Evolutionary conservation across 148 eudicot species (phyloP), one percentile per base, ranked within the genome.

Genomic region (Amaranthus hypochondriacus): DNA sequence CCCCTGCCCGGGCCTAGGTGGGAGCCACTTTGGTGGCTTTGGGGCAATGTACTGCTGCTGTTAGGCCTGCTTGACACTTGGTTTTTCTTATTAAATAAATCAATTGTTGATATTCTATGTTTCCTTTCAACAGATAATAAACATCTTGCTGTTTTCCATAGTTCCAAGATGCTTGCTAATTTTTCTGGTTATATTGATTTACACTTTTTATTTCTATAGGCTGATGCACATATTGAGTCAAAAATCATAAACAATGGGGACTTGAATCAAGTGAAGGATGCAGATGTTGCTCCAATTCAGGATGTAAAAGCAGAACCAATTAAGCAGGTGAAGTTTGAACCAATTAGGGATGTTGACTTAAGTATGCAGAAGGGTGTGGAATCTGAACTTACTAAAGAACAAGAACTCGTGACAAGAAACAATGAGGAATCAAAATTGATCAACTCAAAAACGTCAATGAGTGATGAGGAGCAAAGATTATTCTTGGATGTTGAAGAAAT

Each of bases 401-500:
- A 59, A 67, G 84, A 85, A 78, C 43, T 77, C 6, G 48, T 56
- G 13, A 67, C 69, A 9, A 68, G 66, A 71, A 71, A 56, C 43
- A 13, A 53, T 73, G 59, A 61, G 11, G 75, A 72, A 58, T 55
- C 61, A 63, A 87, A 71, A 80, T 75, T 75, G 43, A 73, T 58
- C 4, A 85, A 80, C 76, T 72, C 87, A 14, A 76, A 71, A 72
- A 78, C 62, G 21, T 56, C 71, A 54, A 61, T 82, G 57, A 84
- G 74, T 61, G 59, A 64, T 61, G 86, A 87, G 54, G 87, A 85
- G 47, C 79, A 79, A 73, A 86, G 83, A 80, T 76, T 91, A 56
- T 84, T 78, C 18, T 85, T 85, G 82, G 91, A 87, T 60, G 75
- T 91, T 53, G 87, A 87, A 77, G 92, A 87, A 74, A 82, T 93